Evolutionary conservation across 2,329 filamentous ascomycete genomes (phyloP).

Genomic region (Macroventuria anomochaeta): DNA sequence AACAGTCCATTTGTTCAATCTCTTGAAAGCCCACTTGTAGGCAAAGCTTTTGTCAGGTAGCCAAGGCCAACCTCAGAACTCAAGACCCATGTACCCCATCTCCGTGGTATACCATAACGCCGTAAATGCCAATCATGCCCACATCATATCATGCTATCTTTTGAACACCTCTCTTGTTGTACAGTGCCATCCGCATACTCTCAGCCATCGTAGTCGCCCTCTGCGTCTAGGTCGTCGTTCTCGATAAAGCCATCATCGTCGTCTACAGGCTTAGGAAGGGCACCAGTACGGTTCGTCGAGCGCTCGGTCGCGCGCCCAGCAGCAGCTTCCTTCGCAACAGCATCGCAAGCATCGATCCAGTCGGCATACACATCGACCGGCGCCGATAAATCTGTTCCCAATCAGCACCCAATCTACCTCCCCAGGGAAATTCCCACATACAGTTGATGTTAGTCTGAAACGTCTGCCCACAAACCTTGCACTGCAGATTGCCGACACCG

Average conservation of each 20-base stretch:
- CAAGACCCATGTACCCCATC: constrained; percentile 19
- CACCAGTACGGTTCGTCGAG: constrained; percentile 36
- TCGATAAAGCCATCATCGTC: constrained; percentile 49
- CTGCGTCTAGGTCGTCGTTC: constrained; percentile 49
- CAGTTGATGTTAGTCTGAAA: constrained; percentile 95
- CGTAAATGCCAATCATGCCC: constrained; percentile 26
- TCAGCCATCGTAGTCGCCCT: constrained; percentile 46
- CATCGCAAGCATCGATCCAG: constrained; percentile 94
- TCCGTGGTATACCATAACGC: constrained; percentile 37
- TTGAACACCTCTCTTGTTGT: constrained; percentile 22
- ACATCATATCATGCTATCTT: constrained; percentile 15
- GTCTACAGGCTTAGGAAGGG: constrained; percentile 31
- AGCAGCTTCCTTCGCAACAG: constrained; percentile 69
- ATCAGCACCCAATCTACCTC: constrained; percentile 21
- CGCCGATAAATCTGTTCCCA: constrained; percentile 75
- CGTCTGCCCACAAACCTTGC: constrained; percentile 90
- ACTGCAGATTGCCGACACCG: constrained; percentile 82
- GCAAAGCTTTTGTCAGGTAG: constrained; percentile 13
- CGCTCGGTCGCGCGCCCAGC: constrained; percentile 42
- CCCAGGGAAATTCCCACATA: constrained; percentile 53
- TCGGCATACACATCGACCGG: constrained; percentile 96
- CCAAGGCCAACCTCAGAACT: not conserved
- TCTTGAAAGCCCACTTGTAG: not conserved
- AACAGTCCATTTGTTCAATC: not conserved
- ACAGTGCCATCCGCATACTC: constrained; percentile 19